Conservation (phyloP, 2,329 filamentous ascomycete genomes). For the Colletotrichum coccodes region DNA sequence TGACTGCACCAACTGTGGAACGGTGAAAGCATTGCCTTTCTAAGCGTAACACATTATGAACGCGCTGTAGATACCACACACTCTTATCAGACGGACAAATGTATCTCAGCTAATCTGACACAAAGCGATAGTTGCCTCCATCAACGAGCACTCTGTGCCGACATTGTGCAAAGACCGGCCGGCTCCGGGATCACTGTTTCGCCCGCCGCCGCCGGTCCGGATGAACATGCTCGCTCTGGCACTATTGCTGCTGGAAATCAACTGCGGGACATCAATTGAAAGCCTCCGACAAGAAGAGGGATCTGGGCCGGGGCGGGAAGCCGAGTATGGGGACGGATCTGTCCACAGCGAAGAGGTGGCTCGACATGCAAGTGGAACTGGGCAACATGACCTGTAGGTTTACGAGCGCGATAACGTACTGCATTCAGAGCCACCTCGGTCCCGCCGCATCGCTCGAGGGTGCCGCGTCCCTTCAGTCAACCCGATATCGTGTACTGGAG, state of each 20-base stretch:
- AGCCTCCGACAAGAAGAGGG: background rate
- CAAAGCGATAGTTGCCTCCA: background rate
- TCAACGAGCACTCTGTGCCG: background rate
- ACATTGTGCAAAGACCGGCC: background rate
- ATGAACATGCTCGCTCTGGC: slow-evolving; percentile 1
- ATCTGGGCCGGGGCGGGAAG: background rate
- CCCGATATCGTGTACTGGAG: background rate
- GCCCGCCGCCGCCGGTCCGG: background rate
- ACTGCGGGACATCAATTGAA: background rate
- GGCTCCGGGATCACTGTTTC: too few species aligned
- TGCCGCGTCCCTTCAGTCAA: background rate
- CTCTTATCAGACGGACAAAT: background rate
- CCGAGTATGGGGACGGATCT: background rate
- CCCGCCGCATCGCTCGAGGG: background rate
- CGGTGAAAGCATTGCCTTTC: background rate
- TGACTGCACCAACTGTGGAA: background rate
- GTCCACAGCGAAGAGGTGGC: background rate
- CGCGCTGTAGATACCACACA: background rate
- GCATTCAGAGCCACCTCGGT: background rate
- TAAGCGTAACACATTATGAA: background rate
- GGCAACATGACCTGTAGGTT: background rate
- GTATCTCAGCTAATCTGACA: background rate
- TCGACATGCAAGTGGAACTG: background rate
- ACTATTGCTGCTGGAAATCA: slow-evolving; percentile 1
- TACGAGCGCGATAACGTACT: background rate